Base-by-base conservation (phyloP, 352 stramenopile genomes). In the Pythium vanterpoolii region DNA sequence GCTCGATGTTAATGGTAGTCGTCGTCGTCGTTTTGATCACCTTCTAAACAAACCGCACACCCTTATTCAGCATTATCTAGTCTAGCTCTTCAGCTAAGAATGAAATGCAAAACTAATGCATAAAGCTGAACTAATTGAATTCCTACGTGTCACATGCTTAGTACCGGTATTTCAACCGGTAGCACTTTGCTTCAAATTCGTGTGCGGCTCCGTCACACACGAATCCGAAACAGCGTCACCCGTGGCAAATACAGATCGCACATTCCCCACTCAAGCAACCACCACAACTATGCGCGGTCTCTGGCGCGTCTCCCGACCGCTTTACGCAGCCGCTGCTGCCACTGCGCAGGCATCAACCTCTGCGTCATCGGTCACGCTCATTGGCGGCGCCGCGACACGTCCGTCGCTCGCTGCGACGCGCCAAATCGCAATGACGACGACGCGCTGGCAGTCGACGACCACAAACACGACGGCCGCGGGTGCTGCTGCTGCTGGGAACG, bases 271-370 rank as follows among this genome's bases (percentile, higher is more conserved):
- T 34, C 5, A 19, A 51, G 11, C 23, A 33, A 27, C 28, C 24
- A 21, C n/a, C 3, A 33, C 18, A 46, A 28, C n/a, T 26, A 60
- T 60, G 52, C 47, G 55, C 7, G 50, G 40, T 33, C 39, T 71
- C 24, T 66, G 38, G 45, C 64, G 64, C 53, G 49, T 59, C 51
- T 56, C 64, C 10, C 33, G 53, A n/a, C 57, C 64, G 50, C 52
- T 71, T 28, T 50, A 51, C 46, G 39, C 56, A 30, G 52, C 50
- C n/a, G 31, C 42, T 39, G 21, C 40, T 5, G 18, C 27, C n/a
- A 31, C 57, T n/a, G 30, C 39, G 6, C 27, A 43, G n/a, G 40
- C 52, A 10, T 21, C 36, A 7, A 1, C 21, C n/a, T 23, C 28
- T 19, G 21, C 39, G 1, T 48, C 40, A 10, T 58, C 53, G 11